A percentile compares a stretch with the other conserved stretches of the same genome.
Evolutionary conservation across 1,139 yeast genomes (phyloP).

Genomic region (Diutina ranongensis): DNA sequence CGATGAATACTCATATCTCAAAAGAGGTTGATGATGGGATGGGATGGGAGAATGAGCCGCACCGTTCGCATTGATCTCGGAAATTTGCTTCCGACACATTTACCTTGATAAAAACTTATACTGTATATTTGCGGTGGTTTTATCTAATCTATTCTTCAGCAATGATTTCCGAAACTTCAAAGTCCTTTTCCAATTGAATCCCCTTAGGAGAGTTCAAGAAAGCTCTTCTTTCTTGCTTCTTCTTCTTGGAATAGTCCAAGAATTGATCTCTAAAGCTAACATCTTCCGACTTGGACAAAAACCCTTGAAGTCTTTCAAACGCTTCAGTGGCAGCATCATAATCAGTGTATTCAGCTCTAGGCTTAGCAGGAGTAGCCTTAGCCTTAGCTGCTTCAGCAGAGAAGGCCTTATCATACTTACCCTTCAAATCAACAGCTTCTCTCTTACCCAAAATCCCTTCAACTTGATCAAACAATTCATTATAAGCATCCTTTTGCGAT

Average conservation of each 20-base stretch:
- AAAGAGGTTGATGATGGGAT: background rate
- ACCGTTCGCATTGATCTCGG: too few relatives aligned
- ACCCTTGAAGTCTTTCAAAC: background rate
- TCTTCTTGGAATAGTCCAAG: background rate
- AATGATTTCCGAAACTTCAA: background rate
- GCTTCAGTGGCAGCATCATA: background rate
- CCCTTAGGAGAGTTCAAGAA: background rate
- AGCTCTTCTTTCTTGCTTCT: background rate
- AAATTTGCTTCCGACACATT: background rate
- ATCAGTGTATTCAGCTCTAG: background rate
- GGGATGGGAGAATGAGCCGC: too few relatives aligned
- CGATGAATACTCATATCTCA: background rate
- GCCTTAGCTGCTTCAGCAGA: background rate
- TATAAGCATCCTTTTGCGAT: background rate
- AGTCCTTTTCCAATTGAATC: background rate
- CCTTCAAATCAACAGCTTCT: constrained; percentile 4
- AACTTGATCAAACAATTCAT: background rate
- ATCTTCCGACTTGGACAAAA: background rate
- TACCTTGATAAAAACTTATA: too few relatives aligned
- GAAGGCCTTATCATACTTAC: background rate
- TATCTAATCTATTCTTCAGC: constrained; percentile 1
- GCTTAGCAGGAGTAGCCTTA: background rate
- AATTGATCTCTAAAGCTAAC: background rate
- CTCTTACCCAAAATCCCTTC: constrained; percentile 1
- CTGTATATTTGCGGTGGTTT: too few relatives aligned